These are phyloP conservation scores for Vitis hybrid DNA, from an alignment of 177 flowering plant genomes.

Conservation along the genomic window DNA sequence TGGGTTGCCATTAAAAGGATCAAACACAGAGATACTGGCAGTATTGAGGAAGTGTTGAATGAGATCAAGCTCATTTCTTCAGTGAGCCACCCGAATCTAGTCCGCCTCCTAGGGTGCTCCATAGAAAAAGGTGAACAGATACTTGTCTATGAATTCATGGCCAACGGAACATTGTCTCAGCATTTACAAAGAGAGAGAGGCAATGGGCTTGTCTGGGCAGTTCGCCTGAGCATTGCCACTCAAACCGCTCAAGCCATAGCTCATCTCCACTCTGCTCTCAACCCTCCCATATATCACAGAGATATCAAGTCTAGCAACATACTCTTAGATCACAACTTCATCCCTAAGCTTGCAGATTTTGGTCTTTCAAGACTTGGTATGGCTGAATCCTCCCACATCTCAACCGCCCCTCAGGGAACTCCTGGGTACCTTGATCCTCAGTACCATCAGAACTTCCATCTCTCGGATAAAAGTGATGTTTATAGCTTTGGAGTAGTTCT, in stretches of 20 bases:
- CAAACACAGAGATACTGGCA: slow-evolving; percentile 36
- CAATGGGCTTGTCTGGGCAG: slow-evolving; percentile 46
- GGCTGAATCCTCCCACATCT: slow-evolving; percentile 53
- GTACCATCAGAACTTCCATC: slow-evolving; percentile 62
- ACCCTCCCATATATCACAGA: slow-evolving; percentile 68
- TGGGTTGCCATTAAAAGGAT: slow-evolving; percentile 64
- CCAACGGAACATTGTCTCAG: slow-evolving; percentile 63
- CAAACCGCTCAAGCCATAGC: slow-evolving; percentile 67
- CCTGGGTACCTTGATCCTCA: slow-evolving; percentile 78
- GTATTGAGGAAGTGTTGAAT: slow-evolving; percentile 54
- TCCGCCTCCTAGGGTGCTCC: slow-evolving; percentile 66
- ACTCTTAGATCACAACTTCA: slow-evolving; percentile 45
- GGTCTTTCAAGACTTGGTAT: slow-evolving; percentile 59
- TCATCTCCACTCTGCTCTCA: slow-evolving; percentile 54
- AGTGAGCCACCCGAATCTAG: slow-evolving; percentile 62
- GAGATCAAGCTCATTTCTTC: slow-evolving; percentile 64
- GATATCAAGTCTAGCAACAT: slow-evolving; percentile 77
- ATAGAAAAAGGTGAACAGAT: slow-evolving; percentile 55
- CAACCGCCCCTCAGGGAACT: slow-evolving; percentile 78
- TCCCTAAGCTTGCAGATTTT: slow-evolving; percentile 66
- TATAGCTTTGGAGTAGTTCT: slow-evolving; percentile 78
- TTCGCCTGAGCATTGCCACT: slow-evolving; percentile 50
- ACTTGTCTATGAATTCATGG: slow-evolving; percentile 71
- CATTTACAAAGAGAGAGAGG: slow-evolving; percentile 55
- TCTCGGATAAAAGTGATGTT: slow-evolving; percentile 67